Percentiles rank a stretch among this genome's conserved stretches.
Conservation (phyloP, 2,329 filamentous ascomycete genomes). For the Clarireedia paspali region DNA sequence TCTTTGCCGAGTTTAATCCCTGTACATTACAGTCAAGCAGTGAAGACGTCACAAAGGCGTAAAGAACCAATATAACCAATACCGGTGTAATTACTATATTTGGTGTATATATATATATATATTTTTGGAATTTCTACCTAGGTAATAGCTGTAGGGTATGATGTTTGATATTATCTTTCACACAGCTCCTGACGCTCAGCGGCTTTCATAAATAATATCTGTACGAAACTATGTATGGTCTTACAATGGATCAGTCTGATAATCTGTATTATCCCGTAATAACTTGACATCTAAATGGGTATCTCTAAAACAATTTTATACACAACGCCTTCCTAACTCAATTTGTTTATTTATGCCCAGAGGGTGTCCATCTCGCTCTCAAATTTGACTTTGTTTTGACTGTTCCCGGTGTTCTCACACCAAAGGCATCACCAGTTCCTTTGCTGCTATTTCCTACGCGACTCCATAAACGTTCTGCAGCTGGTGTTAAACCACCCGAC, state of each 20-base stretch:
- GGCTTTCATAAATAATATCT: no score
- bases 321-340: neutral
- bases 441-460: conserved; percentile 43
- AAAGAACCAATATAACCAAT: no score
- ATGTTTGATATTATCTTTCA: no score
- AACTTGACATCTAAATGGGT: neutral
- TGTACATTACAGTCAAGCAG: neutral
- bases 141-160: no score
- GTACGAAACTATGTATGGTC: neutral
- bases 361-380: conserved; percentile 23
- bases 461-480: conserved; percentile 61
- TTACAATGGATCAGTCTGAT: neutral
- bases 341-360: neutral
- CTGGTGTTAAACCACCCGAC: conserved; percentile 58
- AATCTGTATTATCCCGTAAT: neutral
- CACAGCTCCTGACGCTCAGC: no score
- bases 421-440: conserved; percentile 23
- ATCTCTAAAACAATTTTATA: conserved; percentile 1
- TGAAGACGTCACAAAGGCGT: no score
- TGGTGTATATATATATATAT: no score
- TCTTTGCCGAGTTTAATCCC: conserved; percentile 5
- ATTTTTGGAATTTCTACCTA: no score
- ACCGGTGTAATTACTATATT: no score
- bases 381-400: conserved; percentile 23
- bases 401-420: conserved; percentile 21